phyloP scores from a whole-genome alignment of 2,329 filamentous ascomycete species.

The Sporothrix pallida region DNA sequence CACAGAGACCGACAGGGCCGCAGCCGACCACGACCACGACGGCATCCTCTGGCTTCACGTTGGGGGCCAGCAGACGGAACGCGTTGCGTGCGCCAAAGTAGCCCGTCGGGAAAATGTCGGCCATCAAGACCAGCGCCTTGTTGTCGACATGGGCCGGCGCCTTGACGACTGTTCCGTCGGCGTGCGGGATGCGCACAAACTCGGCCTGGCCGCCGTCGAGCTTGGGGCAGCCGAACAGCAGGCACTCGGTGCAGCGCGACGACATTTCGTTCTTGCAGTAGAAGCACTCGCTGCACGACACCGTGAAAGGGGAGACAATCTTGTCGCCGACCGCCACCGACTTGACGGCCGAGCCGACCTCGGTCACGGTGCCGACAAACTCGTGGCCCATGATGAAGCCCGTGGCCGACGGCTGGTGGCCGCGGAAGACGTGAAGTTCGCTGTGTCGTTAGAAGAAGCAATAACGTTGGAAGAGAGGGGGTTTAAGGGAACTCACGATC shows the following conservation, averaged over 20 bases:
- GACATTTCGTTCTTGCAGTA: conserved; percentile 81
- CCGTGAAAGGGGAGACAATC: conserved; percentile 83
- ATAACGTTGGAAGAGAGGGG: not conserved
- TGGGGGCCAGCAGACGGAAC: conserved; percentile 64
- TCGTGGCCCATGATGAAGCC: conserved; percentile 80
- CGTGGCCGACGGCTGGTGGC: conserved; percentile 72
- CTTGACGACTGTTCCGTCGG: conserved; percentile 79
- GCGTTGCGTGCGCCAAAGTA: conserved; percentile 84
- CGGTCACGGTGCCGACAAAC: conserved; percentile 77
- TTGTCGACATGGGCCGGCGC: conserved; percentile 74
- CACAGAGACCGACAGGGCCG: conserved; percentile 84
- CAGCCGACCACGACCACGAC: conserved; percentile 84
- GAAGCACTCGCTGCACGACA: conserved; percentile 79
- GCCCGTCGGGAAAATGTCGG: conserved; percentile 88
- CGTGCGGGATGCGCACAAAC: conserved; percentile 79
- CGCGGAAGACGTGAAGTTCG: conserved; percentile 85
- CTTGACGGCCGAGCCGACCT: conserved; percentile 70
- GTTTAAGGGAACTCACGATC: conserved; percentile 65
- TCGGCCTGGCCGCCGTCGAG: conserved; percentile 84
- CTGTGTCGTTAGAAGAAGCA: conserved; percentile 50
- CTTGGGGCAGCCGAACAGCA: conserved; percentile 70
- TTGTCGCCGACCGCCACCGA: conserved; percentile 75
- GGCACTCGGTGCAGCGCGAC: conserved; percentile 73
- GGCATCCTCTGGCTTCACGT: conserved; percentile 64
- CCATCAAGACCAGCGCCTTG: conserved; percentile 82